These are phyloP conservation scores for Aspergillus udagawae DNA, from an alignment of 2,329 filamentous ascomycete genomes.

Conservation along the genomic window DNA sequence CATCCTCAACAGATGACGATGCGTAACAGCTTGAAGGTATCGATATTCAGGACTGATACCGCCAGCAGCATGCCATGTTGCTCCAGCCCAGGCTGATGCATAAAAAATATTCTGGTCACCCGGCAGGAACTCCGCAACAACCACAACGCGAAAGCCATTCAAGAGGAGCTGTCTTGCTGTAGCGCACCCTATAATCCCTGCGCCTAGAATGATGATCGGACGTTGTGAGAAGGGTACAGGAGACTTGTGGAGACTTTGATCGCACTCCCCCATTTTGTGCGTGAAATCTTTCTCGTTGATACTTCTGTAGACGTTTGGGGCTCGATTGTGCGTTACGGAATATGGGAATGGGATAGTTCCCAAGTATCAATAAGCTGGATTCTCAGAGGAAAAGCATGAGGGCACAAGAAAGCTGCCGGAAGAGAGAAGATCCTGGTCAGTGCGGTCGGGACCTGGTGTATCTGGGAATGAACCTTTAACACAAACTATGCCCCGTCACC, in stretches of 20 bases:
- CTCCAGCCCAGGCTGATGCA: slow-evolving; percentile 38
- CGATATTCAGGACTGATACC: slow-evolving; percentile 32
- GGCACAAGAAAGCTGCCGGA: background rate
- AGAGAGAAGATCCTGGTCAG: background rate
- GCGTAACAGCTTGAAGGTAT: slow-evolving; percentile 33
- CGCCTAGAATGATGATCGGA: slow-evolving; percentile 35
- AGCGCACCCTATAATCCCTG: slow-evolving; percentile 39
- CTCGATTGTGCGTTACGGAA: background rate
- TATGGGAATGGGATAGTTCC: background rate
- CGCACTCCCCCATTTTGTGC: slow-evolving; percentile 18
- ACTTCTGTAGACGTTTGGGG: background rate
- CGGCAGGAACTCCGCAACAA: slow-evolving; percentile 36
- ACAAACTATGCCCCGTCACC: background rate
- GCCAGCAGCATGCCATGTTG: slow-evolving; percentile 37
- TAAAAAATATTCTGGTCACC: slow-evolving; percentile 35
- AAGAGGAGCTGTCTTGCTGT: slow-evolving; percentile 32
- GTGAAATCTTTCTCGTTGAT: background rate
- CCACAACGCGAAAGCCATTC: slow-evolving; percentile 31
- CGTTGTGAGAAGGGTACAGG: slow-evolving; percentile 29
- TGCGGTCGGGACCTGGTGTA: background rate
- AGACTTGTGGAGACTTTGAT: slow-evolving; percentile 18
- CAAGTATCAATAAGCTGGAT: background rate
- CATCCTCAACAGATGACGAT: slow-evolving; percentile 34
- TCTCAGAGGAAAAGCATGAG: background rate
- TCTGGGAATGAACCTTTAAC: background rate